Evolutionary conservation across 228 moss, liverwort and hornwort genomes (phyloP), one percentile per base, ranked within the genome.

Genomic region (Sphagnum magellanicum): DNA sequence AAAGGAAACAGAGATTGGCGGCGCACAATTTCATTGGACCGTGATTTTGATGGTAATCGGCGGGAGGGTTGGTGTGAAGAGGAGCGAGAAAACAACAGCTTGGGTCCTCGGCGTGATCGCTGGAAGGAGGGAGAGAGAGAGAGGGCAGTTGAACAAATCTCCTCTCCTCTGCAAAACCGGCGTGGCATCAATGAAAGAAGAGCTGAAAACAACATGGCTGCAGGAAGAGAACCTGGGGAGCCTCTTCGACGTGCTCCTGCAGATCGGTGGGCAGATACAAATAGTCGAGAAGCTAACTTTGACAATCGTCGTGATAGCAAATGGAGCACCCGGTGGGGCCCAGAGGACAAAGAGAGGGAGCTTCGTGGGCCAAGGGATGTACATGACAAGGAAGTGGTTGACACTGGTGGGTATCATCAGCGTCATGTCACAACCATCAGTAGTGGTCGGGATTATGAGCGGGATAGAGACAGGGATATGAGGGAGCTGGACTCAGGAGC

Each of bases 61-160:
- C 91, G 97, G 64, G 97, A 97, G 76, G 89, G 97, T 51, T 97
- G 97, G 97, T 87, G 97, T 74, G 97, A 97, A 71, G 97, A 97
- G 73, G 97, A 97, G 81, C 86, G 97, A 77, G 97, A 97, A 73
- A 97, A 87, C 71, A 88, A 63, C 61, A 80, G 80, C 65, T 49
- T 90, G 73, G 91, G 84, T 69, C 85, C 92, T 70, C 86, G 92
- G 61, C 88, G 98, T 59, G 98, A 98, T 74, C 87, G 94, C 49
- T 98, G 98, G 98, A 98, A 98, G 69, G 98, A 98, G 57, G 91
- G 93, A 4, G 98, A 94, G 81, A 84, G 98, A 74, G 98, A 98
- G 66, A 62, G 75, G 50, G 71, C 75, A 49, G 93, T 72, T 53
- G 87, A 87, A 59, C 87, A 80, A 68, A 61, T 67, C 12, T 76